A percentile compares a stretch with the other conserved stretches of the same genome.
Evolutionary conservation across 768 basidiomycete genomes (phyloP).

Genomic region (Boletus pseudo-olivaceus): DNA sequence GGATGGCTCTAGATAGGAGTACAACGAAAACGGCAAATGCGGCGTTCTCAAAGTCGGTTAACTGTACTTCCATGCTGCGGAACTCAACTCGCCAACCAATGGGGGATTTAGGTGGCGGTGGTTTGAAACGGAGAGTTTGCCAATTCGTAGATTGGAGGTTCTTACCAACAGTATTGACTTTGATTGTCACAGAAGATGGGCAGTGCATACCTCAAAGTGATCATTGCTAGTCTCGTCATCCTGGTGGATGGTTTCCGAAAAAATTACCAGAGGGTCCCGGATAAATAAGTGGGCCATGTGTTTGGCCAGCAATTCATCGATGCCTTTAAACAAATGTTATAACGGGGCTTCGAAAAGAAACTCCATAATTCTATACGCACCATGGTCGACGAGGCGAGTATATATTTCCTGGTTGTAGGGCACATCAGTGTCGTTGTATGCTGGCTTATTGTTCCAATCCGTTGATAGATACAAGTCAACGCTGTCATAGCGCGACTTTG

Average conservation of each 20-base stretch:
- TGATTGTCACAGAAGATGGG: not conserved
- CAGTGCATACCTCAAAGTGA: constrained; percentile 81
- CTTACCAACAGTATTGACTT: constrained; percentile 36
- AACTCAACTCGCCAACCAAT: constrained; percentile 99
- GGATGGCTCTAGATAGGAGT: constrained; percentile 88
- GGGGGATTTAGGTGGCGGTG: constrained; percentile 85
- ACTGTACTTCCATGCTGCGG: constrained; percentile 97
- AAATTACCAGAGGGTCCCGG: constrained; percentile 93
- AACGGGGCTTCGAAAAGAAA: not conserved
- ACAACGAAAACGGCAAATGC: constrained; percentile 95
- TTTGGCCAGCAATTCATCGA: constrained; percentile 83
- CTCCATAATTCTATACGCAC: constrained; percentile 33
- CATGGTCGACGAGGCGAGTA: constrained; percentile 69
- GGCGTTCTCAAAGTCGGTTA: constrained; percentile 99
- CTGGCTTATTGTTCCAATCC: constrained; percentile 82
- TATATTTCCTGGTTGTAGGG: constrained; percentile 78
- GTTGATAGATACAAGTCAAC: constrained; percentile 92
- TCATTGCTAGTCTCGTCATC: constrained; percentile 86
- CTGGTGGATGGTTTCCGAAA: constrained; percentile 90
- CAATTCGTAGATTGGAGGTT: constrained; percentile 99
- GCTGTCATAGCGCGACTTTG: constrained; percentile 96
- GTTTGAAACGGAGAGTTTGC: constrained; percentile 99
- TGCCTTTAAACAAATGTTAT: constrained; percentile 44
- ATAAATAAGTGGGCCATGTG: constrained; percentile 97
- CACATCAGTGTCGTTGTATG: constrained; percentile 86